Conservation (phyloP, 2,329 filamentous ascomycete genomes). For the Cercospora sojina region DNA sequence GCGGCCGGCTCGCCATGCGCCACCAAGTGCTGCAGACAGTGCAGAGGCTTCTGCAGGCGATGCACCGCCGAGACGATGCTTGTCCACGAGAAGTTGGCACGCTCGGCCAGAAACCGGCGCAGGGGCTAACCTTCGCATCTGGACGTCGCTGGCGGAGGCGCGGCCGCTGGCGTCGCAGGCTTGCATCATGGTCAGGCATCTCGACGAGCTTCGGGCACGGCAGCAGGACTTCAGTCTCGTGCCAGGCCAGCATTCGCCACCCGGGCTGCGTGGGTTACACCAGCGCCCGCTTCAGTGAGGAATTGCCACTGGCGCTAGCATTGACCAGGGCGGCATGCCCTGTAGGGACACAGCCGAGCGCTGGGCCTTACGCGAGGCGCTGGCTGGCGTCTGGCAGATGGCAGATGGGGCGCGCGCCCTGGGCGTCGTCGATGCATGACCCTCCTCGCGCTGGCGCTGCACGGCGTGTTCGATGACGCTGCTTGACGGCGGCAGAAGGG, state of each 20-base stretch:
- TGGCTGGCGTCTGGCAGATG: neutral
- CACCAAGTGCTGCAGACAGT: constrained; percentile 12
- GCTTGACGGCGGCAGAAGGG: neutral
- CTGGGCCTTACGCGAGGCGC: neutral
- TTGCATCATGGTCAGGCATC: neutral
- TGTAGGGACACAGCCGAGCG: neutral
- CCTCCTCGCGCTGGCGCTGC: neutral
- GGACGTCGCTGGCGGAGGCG: constrained; percentile 1
- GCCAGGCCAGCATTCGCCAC: neutral
- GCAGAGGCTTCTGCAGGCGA: constrained; percentile 14
- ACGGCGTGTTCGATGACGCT: neutral
- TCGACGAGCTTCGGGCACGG: neutral
- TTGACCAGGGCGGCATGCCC: neutral
- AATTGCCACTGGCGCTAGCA: neutral
- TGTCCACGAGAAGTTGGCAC: constrained; percentile 1
- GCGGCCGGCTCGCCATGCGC: constrained; percentile 6
- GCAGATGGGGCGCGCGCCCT: too few relatives aligned
- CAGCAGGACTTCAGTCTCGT: neutral
- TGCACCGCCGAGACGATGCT: constrained; percentile 10
- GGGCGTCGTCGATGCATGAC: neutral
- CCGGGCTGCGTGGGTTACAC: neutral
- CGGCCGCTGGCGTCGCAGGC: neutral
- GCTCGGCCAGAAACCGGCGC: constrained; percentile 14
- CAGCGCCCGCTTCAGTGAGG: neutral
- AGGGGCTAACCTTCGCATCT: constrained; percentile 18